Conservation (phyloP, 2,329 filamentous ascomycete species). For the Monosporascus sp. region DNA sequence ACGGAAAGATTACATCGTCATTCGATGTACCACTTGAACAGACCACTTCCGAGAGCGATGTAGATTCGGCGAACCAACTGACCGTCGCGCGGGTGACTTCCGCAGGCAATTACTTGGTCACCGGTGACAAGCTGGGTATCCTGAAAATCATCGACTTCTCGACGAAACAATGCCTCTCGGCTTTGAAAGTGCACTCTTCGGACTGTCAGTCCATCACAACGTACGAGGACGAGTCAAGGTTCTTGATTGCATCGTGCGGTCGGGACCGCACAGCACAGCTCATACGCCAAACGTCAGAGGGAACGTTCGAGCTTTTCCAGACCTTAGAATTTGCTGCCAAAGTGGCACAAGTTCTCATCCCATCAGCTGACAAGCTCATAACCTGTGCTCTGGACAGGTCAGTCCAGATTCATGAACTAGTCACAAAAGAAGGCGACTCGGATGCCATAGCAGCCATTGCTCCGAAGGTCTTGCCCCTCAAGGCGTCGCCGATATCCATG, state of each 20-base stretch:
- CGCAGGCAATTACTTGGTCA: constrained; percentile 63
- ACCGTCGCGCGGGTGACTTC: constrained; percentile 55
- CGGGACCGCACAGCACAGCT: constrained; percentile 90
- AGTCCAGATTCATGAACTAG: constrained; percentile 73
- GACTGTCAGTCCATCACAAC: constrained; percentile 81
- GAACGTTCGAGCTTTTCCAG: constrained; percentile 72
- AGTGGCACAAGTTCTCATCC: constrained; percentile 69
- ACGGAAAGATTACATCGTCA: constrained; percentile 62
- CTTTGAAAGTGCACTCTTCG: constrained; percentile 78
- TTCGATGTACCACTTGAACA: constrained; percentile 68
- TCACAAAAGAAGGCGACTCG: constrained; percentile 60
- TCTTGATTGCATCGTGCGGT: constrained; percentile 75
- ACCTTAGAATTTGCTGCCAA: constrained; percentile 90
- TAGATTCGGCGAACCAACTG: constrained; percentile 53
- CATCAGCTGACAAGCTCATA: constrained; percentile 69
- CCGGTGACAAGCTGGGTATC: constrained; percentile 83
- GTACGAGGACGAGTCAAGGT: constrained; percentile 54
- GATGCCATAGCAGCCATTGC: constrained; percentile 72
- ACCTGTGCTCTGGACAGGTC: constrained; percentile 88
- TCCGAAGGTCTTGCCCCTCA: constrained; percentile 71
- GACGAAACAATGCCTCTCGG: constrained; percentile 57
- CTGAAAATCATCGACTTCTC: constrained; percentile 63
- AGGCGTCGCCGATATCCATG: constrained; percentile 84
- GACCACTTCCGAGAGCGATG: constrained; percentile 40
- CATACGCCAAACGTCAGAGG: constrained; percentile 57